phyloP scores from a whole-genome alignment of 2,329 filamentous ascomycete genomes.

The Xylaria sp. region DNA sequence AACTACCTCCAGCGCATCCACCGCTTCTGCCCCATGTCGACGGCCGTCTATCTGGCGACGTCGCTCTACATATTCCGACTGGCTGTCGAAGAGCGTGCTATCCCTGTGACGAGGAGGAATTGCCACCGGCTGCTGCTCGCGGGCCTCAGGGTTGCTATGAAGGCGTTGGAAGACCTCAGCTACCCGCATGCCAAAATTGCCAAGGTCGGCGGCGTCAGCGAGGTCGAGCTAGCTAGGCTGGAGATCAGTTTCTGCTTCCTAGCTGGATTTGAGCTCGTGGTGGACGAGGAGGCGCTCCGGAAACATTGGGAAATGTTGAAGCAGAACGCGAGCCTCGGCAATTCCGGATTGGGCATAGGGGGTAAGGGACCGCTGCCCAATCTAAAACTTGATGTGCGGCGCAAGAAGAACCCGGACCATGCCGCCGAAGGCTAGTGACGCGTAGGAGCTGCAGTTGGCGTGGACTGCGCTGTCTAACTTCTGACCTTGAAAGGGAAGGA shows the following conservation, averaged over 20 bases:
- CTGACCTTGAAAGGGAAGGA: not conserved
- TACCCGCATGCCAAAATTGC: slow-evolving; percentile 87
- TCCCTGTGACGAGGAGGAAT: slow-evolving; percentile 85
- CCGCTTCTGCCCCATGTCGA: slow-evolving; percentile 91
- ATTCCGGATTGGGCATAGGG: slow-evolving; percentile 5
- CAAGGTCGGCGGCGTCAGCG: slow-evolving; percentile 87
- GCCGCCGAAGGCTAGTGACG: not conserved
- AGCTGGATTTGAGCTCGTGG: slow-evolving; percentile 82
- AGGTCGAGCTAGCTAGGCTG: slow-evolving; percentile 80
- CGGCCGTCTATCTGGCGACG: slow-evolving; percentile 90
- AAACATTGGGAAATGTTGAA: slow-evolving; percentile 75
- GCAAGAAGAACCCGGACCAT: slow-evolving; percentile 30
- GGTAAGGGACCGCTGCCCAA: slow-evolving; percentile 33
- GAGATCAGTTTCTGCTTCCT: slow-evolving; percentile 92
- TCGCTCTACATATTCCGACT: slow-evolving; percentile 88
- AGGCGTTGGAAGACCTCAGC: slow-evolving; percentile 91
- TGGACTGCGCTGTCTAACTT: not conserved
- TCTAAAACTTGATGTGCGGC: slow-evolving; percentile 40
- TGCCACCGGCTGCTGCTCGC: slow-evolving; percentile 88
- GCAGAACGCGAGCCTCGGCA: slow-evolving; percentile 25
- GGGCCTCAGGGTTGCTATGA: slow-evolving; percentile 88
- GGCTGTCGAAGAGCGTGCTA: slow-evolving; percentile 78
- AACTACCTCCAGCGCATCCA: slow-evolving; percentile 90
- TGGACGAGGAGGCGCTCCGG: slow-evolving; percentile 68
- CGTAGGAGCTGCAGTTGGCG: not conserved